These are phyloP conservation scores for Suhomyces chickasaworum DNA, from an alignment of 1,139 yeast genomes.

Conservation along the genomic window DNA sequence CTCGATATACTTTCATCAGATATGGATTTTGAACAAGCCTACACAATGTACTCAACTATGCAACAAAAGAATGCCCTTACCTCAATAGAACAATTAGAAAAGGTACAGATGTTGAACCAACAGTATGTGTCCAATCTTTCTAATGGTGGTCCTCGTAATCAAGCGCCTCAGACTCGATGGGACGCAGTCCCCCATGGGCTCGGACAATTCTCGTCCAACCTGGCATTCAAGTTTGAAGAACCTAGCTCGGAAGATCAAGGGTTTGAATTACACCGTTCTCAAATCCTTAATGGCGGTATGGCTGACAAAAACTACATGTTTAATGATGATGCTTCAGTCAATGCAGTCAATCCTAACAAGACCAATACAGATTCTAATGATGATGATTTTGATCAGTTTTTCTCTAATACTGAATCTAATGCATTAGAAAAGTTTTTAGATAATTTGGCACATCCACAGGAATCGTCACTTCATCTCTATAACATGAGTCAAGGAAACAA, in stretches of 20 bases:
- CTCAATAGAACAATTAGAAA: conserved; percentile 43
- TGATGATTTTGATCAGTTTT: conserved; percentile 47
- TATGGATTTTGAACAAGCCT: conserved; percentile 54
- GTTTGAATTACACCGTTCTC: conserved; percentile 18
- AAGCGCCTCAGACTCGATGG: conserved; percentile 1
- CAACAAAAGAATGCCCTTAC: conserved; percentile 43
- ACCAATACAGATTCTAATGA: conserved; percentile 20
- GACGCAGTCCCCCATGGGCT: conserved; percentile 7
- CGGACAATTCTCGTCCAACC: conserved; percentile 10
- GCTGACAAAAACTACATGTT: conserved; percentile 11
- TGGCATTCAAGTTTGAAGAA: conserved; percentile 8
- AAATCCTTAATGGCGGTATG: conserved; percentile 12
- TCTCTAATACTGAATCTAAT: conserved; percentile 46
- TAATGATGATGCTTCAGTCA: conserved; percentile 1
- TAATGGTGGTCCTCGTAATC: not conserved
- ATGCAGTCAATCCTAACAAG: not conserved
- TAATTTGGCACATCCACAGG: conserved; percentile 40
- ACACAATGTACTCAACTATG: conserved; percentile 40
- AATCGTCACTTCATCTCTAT: conserved; percentile 34
- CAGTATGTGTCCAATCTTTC: conserved; percentile 21
- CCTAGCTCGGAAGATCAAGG: conserved; percentile 9
- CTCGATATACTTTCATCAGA: conserved; percentile 28
- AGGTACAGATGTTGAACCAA: conserved; percentile 39
- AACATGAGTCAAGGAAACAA: conserved; percentile 20
- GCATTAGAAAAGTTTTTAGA: conserved; percentile 50